Percentiles rank a stretch among this genome's conserved stretches.
phyloP scores from a whole-genome alignment of 345 rosid species.

The Eucalyptus tenuipes region DNA sequence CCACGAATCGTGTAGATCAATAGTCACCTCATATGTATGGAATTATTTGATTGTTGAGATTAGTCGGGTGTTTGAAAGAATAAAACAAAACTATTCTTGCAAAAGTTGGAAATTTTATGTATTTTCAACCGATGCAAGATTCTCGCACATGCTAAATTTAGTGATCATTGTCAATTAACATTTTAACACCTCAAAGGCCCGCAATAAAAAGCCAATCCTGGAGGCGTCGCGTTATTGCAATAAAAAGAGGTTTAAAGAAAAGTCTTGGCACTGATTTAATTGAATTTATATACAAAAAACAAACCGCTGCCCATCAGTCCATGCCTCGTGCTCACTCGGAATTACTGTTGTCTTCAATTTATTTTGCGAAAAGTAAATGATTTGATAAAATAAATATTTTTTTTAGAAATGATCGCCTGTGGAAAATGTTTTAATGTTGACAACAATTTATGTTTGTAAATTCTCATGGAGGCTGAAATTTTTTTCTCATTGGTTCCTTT shows the following conservation, averaged over 20 bases:
- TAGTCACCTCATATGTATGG: not conserved
- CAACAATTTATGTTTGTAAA: not conserved
- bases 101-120: not conserved
- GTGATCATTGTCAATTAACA: not conserved
- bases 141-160: not conserved
- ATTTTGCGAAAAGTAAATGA: rapidly evolving
- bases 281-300: not conserved
- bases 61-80: not conserved
- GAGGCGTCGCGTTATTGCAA: not conserved
- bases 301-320: too few relatives aligned
- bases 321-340: too few relatives aligned
- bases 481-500: not conserved
- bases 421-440: not conserved
- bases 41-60: not conserved
- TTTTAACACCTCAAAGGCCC: not conserved
- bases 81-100: not conserved
- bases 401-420: not conserved
- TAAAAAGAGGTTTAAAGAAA: not conserved
- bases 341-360: too few relatives aligned
- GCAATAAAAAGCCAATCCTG: not conserved
- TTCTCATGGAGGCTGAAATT: not conserved
- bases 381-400: too few relatives aligned
- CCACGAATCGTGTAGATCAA: not conserved
- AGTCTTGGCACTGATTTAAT: not conserved
- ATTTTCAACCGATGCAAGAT: not conserved